Evolutionary conservation across 352 stramenopile genomes (phyloP), one percentile per base, ranked within the genome.

Genomic region (Stramenopiles sp.): DNA sequence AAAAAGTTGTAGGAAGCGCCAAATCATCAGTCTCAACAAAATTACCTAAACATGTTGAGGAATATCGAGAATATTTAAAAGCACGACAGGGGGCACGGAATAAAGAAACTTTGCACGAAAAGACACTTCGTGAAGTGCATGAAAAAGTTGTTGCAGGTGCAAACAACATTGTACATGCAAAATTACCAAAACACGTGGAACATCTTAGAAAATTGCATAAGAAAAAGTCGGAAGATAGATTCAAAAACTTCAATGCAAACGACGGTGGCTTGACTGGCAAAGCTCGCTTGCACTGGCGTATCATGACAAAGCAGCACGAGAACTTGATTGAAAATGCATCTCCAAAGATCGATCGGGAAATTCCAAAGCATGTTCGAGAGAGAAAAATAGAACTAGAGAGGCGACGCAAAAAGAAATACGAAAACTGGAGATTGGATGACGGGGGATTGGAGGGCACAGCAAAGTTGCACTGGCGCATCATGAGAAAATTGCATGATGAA

Each of bases 61-160:
- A 33, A 33, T 78, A 78, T 78, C 4, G 71, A 31, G 71, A 78
- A 33, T 78, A 78, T 33, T 33, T 78, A 33, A 55, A 55, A 55
- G 22, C 71, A 78, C 30, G 14, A 78, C 30, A 78, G 14, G 31
- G 71, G 4, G 31, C 30, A 78, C 71, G 71, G 1, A 31, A 31
- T 33, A 78, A 78, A 14, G 71, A 31, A 33, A 33, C 71, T 4
- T 33, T 78, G 8, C 71, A 78, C 22, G 71, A 14, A 78, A 78
- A 78, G 14, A 78, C 14, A 33, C 4, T 78, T 4, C 30, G 31
- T 31, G 71, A 78, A 78, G 14, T 78, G 71, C 71, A 78, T 33
- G 71, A 78, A 78, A 78, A 78, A 33, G 71, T 78, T 33, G 14
- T 78, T 14, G 71, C 71, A 78, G 71, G 71, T 31, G 71, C 71